These are phyloP conservation scores for Orbilia brochopaga DNA, from an alignment of 2,329 filamentous ascomycete genomes.

Conservation along the genomic window DNA sequence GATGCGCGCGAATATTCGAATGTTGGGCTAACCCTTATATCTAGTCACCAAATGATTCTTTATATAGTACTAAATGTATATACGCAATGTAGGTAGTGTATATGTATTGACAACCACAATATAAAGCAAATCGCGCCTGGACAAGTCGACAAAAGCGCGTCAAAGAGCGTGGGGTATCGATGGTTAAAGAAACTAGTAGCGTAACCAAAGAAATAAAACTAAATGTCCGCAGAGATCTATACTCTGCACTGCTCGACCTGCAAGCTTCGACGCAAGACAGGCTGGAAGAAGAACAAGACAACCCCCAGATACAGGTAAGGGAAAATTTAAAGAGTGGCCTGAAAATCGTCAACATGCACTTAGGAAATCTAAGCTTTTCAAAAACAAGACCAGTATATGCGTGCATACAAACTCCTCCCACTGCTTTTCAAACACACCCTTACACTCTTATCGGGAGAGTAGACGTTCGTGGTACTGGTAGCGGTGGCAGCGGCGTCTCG, in stretches of 20 bases:
- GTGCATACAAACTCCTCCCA: not conserved
- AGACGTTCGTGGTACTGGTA: constrained; percentile 4
- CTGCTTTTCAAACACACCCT: not conserved
- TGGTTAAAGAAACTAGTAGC: not conserved
- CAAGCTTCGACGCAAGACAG: constrained; percentile 14
- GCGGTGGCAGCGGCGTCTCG: constrained; percentile 20
- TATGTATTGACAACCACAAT: too few species aligned
- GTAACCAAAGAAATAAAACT: constrained; percentile 1
- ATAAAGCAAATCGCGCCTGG: too few species aligned
- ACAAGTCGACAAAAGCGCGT: not conserved
- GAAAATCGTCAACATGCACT: not conserved
- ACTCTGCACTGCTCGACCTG: constrained; percentile 33
- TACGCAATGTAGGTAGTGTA: too few species aligned
- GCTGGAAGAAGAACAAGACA: not conserved
- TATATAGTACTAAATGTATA: too few species aligned
- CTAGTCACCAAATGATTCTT: too few species aligned
- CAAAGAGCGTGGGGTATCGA: constrained; percentile 4
- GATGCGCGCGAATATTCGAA: too few species aligned
- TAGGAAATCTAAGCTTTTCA: not conserved
- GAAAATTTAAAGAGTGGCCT: not conserved
- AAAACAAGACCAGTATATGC: not conserved
- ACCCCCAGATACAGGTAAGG: not conserved
- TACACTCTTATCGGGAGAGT: not conserved
- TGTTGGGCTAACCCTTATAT: too few species aligned
- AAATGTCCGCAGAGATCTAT: not conserved